phyloP scores from a whole-genome alignment of 768 basidiomycete species.

The Termitomyces heimii region DNA sequence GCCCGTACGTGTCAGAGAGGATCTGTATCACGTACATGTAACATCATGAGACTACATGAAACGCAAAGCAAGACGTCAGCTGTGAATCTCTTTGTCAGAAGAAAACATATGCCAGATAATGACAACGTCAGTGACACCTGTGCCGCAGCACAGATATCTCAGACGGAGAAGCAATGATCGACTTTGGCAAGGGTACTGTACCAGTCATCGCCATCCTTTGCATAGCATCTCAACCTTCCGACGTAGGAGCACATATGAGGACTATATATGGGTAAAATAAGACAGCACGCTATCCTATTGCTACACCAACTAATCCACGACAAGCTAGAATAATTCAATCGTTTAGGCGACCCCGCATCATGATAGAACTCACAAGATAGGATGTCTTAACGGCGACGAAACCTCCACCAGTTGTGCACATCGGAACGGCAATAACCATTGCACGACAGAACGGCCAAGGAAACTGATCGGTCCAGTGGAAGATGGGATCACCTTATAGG shows the following conservation, averaged over 20 bases:
- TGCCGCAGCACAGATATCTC: constrained; percentile 32
- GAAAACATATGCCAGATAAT: constrained; percentile 36
- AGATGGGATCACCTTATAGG: not conserved
- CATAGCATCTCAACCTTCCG: constrained; percentile 33
- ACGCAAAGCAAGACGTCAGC: constrained; percentile 26
- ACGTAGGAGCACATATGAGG: constrained; percentile 34
- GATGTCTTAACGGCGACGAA: constrained; percentile 33
- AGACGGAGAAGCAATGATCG: not conserved
- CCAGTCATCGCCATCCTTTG: constrained; percentile 18
- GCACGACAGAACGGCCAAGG: constrained; percentile 13
- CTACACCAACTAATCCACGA: constrained; percentile 40
- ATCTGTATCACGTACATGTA: constrained; percentile 23
- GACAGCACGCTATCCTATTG: constrained; percentile 26
- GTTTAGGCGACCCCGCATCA: not conserved
- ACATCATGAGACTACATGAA: constrained; percentile 14
- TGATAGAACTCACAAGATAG: constrained; percentile 31
- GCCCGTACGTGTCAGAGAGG: constrained; percentile 1
- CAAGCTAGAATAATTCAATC: constrained; percentile 19
- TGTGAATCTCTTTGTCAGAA: constrained; percentile 12
- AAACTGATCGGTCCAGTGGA: not conserved
- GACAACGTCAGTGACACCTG: constrained; percentile 31
- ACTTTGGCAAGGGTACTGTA: not conserved
- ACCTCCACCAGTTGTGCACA: constrained; percentile 34
- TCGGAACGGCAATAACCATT: not conserved
- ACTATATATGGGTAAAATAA: constrained; percentile 21